Percentiles rank a stretch among this genome's conserved stretches.
These are phyloP conservation scores for Saccharum spontaneum DNA, from an alignment of 176 grass and related monocot species.

Conservation along the genomic window DNA sequence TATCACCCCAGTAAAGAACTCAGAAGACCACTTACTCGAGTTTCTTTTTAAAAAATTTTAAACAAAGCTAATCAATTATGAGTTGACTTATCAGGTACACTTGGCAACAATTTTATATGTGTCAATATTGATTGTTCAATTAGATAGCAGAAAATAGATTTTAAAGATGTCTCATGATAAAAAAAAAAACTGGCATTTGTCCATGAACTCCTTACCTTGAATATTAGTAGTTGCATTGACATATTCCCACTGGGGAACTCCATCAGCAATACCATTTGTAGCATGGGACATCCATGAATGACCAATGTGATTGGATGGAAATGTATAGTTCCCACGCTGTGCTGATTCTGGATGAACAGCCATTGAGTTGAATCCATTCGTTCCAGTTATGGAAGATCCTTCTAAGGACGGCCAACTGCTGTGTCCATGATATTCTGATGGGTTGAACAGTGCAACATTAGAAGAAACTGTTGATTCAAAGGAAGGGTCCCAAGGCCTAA, in stretches of 20 bases:
- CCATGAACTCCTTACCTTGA: slow-evolving; percentile 42
- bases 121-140: background rate
- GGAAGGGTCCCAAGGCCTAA: slow-evolving; percentile 52
- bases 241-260: slow-evolving; percentile 49
- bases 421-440: slow-evolving; percentile 48
- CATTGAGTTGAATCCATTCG: slow-evolving; percentile 41
- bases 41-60: background rate
- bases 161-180: background rate
- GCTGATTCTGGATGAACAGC: slow-evolving; percentile 42
- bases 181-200: slow-evolving; percentile 16
- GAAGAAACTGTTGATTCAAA: slow-evolving; percentile 48
- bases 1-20: slow-evolving; percentile 7
- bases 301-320: slow-evolving; percentile 38
- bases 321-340: slow-evolving; percentile 42
- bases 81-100: slow-evolving; percentile 20
- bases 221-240: slow-evolving; percentile 40
- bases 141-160: slow-evolving; percentile 17
- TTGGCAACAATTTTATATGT: slow-evolving; percentile 11
- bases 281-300: slow-evolving; percentile 58
- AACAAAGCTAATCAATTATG: slow-evolving; percentile 21
- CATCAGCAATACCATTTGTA: slow-evolving; percentile 50
- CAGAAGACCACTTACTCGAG: slow-evolving; percentile 15
- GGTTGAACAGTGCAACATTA: slow-evolving; percentile 35
- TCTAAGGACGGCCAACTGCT: slow-evolving; percentile 42
- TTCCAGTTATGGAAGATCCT: slow-evolving; percentile 45